Percentiles rank a stretch among this genome's conserved stretches.
Conservation (phyloP, 2,329 filamentous ascomycete species). For the Lasiodiplodia citricola region DNA sequence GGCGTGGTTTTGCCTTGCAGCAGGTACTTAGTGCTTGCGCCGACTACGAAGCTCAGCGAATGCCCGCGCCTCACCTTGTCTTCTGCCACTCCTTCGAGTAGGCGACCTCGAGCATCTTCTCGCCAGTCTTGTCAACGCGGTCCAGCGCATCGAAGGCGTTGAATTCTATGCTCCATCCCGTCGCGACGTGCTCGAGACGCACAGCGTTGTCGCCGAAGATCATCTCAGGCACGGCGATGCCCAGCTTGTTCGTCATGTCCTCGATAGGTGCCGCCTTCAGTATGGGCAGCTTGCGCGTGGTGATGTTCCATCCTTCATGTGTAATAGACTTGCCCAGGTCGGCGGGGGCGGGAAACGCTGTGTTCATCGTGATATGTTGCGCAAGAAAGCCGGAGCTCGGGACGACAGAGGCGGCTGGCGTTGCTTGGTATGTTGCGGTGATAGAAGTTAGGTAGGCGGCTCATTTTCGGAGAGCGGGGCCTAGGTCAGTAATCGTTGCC, state of each 20-base stretch:
- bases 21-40: background rate
- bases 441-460: constrained; percentile 20
- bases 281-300: constrained; percentile 89
- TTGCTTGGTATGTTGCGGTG: background rate
- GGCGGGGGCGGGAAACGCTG: constrained; percentile 28
- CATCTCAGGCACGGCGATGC: constrained; percentile 95
- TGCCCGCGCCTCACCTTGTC: constrained; percentile 60
- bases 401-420: background rate
- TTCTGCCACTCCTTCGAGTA: constrained; percentile 89
- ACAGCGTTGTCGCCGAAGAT: constrained; percentile 97
- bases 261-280: constrained; percentile 91
- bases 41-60: background rate
- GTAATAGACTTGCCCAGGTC: constrained; percentile 41
- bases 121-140: constrained; percentile 90
- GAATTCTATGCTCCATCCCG: constrained; percentile 81
- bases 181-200: constrained; percentile 71
- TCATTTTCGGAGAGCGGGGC: constrained; percentile 17
- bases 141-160: constrained; percentile 87
- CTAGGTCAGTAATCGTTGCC: constrained; percentile 6
- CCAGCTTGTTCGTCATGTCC: constrained; percentile 75
- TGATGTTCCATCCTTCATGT: constrained; percentile 69
- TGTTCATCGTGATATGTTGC: background rate
- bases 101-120: constrained; percentile 88
- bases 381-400: background rate
- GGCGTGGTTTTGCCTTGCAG: constrained; percentile 74